A percentile compares a stretch with the other conserved stretches of the same genome.
These are phyloP conservation scores for Malassezia sympodialis DNA, from an alignment of 1,284 basidiomycete genomes.

Conservation along the genomic window DNA sequence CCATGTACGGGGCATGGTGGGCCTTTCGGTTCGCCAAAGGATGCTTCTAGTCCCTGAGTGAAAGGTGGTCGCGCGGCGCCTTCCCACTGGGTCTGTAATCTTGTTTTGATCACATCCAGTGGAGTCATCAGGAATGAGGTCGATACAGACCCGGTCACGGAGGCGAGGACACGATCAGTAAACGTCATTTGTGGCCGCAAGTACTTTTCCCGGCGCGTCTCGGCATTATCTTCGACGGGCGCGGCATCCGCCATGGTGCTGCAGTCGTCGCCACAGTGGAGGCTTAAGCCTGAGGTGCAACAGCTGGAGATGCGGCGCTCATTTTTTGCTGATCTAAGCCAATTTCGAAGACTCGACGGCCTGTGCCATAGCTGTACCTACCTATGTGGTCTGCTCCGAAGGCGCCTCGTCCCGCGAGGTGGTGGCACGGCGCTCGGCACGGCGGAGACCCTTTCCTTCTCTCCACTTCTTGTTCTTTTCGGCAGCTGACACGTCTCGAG, in stretches of 20 bases:
- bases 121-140: constrained; percentile 86
- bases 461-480: constrained; percentile 23
- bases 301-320: not conserved
- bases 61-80: not conserved
- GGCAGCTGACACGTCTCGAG: constrained; percentile 19
- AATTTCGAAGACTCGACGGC: not conserved
- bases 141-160: constrained; percentile 66
- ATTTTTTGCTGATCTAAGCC: not conserved
- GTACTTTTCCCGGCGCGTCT: not conserved
- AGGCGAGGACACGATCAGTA: constrained; percentile 61
- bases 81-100: constrained; percentile 64
- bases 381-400: not conserved
- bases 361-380: not conserved
- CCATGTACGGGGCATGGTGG: constrained; percentile 6
- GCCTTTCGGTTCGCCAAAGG: not conserved
- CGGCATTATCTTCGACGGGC: not conserved
- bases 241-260: not conserved
- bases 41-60: not conserved
- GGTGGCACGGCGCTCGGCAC: constrained; percentile 14
- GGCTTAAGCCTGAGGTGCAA: not conserved
- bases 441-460: constrained; percentile 20
- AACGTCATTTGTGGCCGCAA: not conserved
- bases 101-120: constrained; percentile 84
- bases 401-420: not conserved
- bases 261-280: not conserved